Evolutionary conservation across 148 eudicot genomes (phyloP).

Genomic region (Linanthus parryae): DNA sequence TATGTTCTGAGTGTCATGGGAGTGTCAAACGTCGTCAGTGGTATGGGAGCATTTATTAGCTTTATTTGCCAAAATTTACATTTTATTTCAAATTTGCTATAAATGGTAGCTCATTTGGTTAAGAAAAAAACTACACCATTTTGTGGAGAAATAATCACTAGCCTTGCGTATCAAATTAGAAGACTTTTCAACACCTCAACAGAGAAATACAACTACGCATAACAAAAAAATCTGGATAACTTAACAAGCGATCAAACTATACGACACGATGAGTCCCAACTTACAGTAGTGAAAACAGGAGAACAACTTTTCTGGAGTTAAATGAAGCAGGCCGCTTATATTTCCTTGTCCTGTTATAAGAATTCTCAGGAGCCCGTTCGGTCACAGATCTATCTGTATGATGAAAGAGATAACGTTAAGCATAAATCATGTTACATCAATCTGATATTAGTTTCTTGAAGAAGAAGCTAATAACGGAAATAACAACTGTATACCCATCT

Average conservation of each 20-base stretch:
- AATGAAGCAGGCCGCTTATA: slow-evolving; percentile 65
- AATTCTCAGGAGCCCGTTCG: slow-evolving; percentile 48
- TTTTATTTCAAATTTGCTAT: too few relatives aligned
- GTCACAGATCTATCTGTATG: slow-evolving; percentile 43
- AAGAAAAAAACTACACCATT: background rate
- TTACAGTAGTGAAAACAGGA: slow-evolving; percentile 82
- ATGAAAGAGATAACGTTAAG: background rate
- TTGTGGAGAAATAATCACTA: background rate
- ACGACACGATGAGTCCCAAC: slow-evolving; percentile 12
- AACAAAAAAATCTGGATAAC: background rate
- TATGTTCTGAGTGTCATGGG: too few relatives aligned
- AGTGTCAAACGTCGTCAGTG: too few relatives aligned
- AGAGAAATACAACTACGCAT: background rate
- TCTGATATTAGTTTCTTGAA: too few relatives aligned
- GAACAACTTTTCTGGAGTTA: slow-evolving; percentile 71
- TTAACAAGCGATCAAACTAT: background rate
- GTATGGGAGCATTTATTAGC: too few relatives aligned
- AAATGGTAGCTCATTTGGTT: too few relatives aligned
- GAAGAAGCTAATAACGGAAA: too few relatives aligned
- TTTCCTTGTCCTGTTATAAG: slow-evolving; percentile 61
- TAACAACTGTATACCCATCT: too few relatives aligned
- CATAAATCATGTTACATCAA: background rate
- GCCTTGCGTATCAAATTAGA: background rate
- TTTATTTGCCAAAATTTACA: too few relatives aligned
- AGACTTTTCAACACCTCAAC: background rate